A percentile compares a stretch with the other conserved stretches of the same genome.
Conservation (phyloP, 2,329 filamentous ascomycete genomes). For the Stagonosporopsis rhizophila region DNA sequence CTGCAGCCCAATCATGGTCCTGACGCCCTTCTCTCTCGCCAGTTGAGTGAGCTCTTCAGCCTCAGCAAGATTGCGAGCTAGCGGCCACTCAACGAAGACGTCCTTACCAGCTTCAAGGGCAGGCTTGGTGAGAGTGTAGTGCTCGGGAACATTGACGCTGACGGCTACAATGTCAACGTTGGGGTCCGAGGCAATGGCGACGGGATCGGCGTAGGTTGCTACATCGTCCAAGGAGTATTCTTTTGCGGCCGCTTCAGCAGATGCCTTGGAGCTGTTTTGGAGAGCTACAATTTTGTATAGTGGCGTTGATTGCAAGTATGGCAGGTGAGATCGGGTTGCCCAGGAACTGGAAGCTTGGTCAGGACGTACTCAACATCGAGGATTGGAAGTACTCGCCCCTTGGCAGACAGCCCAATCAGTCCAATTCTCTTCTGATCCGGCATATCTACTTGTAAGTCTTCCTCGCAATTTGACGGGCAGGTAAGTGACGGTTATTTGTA, state of each 20-base stretch:
- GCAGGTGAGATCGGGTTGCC: conserved; percentile 50
- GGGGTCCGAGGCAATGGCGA: conserved; percentile 55
- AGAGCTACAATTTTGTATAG: conserved; percentile 59
- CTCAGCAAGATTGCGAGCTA: conserved; percentile 51
- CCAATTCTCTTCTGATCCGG: conserved; percentile 34
- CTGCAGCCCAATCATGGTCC: conserved; percentile 59
- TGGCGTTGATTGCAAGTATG: conserved; percentile 40
- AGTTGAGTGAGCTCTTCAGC: conserved; percentile 54
- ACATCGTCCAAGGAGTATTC: conserved; percentile 50
- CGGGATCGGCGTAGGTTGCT: conserved; percentile 52
- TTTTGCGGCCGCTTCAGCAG: conserved; percentile 50
- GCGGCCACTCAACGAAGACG: conserved; percentile 61
- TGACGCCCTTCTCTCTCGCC: conserved; percentile 51
- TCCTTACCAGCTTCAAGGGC: conserved; percentile 52
- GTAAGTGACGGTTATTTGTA: neutral
- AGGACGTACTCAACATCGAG: neutral
- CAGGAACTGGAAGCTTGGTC: conserved; percentile 39
- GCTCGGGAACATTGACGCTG: conserved; percentile 53
- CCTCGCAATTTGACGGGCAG: too few relatives aligned
- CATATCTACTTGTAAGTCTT: conserved; percentile 6
- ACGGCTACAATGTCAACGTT: conserved; percentile 59
- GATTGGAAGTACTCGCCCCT: conserved; percentile 26
- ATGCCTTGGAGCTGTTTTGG: conserved; percentile 56
- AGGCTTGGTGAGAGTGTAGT: conserved; percentile 53
- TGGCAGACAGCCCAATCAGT: conserved; percentile 44